Evolutionary conservation across 306 rosid species (phyloP).

Genomic region (Quercus alba): DNA sequence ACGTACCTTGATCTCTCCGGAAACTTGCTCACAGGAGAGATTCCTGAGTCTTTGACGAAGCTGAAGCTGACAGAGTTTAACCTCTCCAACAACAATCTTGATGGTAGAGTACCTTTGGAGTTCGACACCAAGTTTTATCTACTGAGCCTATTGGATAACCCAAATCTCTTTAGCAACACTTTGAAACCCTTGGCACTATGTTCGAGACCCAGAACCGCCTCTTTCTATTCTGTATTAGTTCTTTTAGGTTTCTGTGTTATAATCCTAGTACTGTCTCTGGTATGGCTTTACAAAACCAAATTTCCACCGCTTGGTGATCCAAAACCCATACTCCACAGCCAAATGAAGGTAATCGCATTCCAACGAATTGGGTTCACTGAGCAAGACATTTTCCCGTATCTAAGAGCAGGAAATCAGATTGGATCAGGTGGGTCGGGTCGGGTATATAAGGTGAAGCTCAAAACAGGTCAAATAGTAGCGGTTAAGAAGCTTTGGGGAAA

Average conservation of each 20-base stretch:
- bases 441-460: slow-evolving; percentile 55
- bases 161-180: slow-evolving; percentile 51
- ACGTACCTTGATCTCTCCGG: slow-evolving; percentile 65
- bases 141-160: slow-evolving; percentile 54
- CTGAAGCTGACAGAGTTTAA: slow-evolving; percentile 60
- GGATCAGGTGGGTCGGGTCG: slow-evolving; percentile 75
- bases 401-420: slow-evolving; percentile 48
- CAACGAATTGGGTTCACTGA: slow-evolving; percentile 57
- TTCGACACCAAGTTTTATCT: slow-evolving; percentile 33
- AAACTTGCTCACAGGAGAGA: slow-evolving; percentile 56
- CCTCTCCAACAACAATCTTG: slow-evolving; percentile 52
- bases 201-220: slow-evolving; percentile 32
- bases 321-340: slow-evolving; percentile 27
- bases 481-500: slow-evolving; percentile 67
- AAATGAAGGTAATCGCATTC: slow-evolving; percentile 43
- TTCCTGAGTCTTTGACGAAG: slow-evolving; percentile 58
- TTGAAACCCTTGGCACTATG: slow-evolving; percentile 48
- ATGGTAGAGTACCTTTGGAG: slow-evolving; percentile 62
- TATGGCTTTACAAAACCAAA: slow-evolving; percentile 44
- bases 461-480: slow-evolving; percentile 61
- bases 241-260: slow-evolving; percentile 26
- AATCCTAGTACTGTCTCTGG: slow-evolving; percentile 36
- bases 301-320: background rate
- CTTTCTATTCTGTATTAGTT: slow-evolving; percentile 25
- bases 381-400: slow-evolving; percentile 48